Conservation (phyloP, 345 rosid species). For the Bretschneidera sinensis region DNA sequence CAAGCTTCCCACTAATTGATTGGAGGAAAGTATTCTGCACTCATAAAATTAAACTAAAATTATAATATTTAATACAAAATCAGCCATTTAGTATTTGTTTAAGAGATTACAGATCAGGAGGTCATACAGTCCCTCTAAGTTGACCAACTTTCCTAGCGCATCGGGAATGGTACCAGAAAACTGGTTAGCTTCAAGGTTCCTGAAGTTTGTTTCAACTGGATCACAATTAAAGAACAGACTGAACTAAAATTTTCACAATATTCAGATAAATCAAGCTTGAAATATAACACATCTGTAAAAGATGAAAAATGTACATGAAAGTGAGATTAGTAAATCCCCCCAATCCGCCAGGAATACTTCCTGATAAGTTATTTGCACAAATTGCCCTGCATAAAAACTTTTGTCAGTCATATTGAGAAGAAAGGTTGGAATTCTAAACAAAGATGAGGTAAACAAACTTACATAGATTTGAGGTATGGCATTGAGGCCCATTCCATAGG, state of each 20-base stretch:
- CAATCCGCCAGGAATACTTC: slow-evolving; percentile 46
- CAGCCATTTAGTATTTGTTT: too few species aligned
- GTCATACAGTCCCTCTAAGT: slow-evolving; percentile 46
- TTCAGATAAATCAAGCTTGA: not conserved
- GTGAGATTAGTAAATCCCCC: slow-evolving; percentile 45
- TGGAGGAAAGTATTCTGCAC: too few species aligned
- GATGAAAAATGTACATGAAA: slow-evolving; percentile 34
- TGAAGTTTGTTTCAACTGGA: slow-evolving; percentile 18
- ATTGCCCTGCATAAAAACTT: slow-evolving; percentile 31
- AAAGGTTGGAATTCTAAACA: slow-evolving; percentile 11
- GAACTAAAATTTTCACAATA: not conserved
- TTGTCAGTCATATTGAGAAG: not conserved
- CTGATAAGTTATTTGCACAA: slow-evolving; percentile 49
- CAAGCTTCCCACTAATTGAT: too few species aligned
- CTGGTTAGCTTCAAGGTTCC: slow-evolving; percentile 58
- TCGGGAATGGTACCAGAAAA: slow-evolving; percentile 50
- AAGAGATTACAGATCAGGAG: too few species aligned
- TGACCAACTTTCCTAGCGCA: slow-evolving; percentile 47
- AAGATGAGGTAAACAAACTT: slow-evolving; percentile 14
- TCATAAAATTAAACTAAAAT: too few species aligned
- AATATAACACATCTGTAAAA: not conserved
- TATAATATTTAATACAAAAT: too few species aligned
- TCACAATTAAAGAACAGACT: not conserved
- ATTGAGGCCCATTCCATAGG: slow-evolving; percentile 57
- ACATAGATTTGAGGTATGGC: slow-evolving; percentile 39